These are phyloP conservation scores for Populus hybrid DNA, from an alignment of 441 rosid genomes.

Conservation along the genomic window DNA sequence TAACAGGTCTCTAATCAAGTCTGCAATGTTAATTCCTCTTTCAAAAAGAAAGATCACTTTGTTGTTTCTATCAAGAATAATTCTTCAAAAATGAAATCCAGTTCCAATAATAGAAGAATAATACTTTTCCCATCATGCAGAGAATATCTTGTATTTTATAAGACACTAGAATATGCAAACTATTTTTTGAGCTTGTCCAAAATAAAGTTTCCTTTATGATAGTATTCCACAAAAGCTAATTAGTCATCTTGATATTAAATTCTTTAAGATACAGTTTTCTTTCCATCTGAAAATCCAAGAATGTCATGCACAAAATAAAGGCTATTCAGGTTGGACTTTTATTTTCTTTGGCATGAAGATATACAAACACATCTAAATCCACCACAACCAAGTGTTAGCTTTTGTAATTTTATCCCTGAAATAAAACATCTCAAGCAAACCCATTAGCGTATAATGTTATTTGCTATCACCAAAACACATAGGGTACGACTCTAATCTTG, in stretches of 20 bases:
- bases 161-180: not conserved
- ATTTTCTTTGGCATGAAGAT: not conserved
- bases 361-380: not conserved
- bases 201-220: not conserved
- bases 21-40: not conserved
- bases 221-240: not conserved
- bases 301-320: not conserved
- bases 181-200: too few relatives aligned
- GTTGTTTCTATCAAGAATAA: not conserved
- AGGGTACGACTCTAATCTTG: not conserved
- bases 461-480: not conserved
- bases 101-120: not conserved
- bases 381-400: not conserved
- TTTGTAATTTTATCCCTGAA: not conserved
- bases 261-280: not conserved
- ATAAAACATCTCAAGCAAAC: not conserved
- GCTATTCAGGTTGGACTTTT: not conserved
- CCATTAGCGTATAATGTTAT: not conserved
- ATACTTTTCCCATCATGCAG: not conserved
- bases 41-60: not conserved
- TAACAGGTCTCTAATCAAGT: not conserved
- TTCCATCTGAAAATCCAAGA: not conserved
- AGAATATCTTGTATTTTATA: not conserved
- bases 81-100: not conserved
- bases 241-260: not conserved